Evolutionary conservation across 106 monocot genomes (phyloP), one percentile per base, ranked within the genome.

Genomic region (Xerophyta viscosa): DNA sequence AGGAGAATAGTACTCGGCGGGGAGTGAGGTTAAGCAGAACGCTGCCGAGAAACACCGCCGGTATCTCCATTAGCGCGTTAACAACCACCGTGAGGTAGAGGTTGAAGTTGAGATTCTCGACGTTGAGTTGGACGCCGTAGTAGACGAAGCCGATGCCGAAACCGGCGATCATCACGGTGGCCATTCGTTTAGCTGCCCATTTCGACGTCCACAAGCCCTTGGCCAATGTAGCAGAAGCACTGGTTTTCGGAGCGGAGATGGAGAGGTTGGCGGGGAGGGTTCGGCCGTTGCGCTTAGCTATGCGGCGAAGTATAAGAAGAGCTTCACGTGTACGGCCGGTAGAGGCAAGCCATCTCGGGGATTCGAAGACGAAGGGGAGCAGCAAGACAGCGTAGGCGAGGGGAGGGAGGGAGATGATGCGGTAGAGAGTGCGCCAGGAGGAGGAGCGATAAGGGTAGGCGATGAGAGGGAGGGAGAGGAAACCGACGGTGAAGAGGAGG

Each of bases 111-210:
- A 91, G 63, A 50, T 91, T 91, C 66, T 78, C 85, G 0, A 88
- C 88, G 60, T 88, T 88, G n/a, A 88, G 61, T 44, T 88, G 83
- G 6, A 91, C 65, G 15, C 85, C 90, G 51, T 90, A 90, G 71
- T 91, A 91, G 26, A 91, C 77, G 12, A 91, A 72, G 1, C 90
- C 90, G 26, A 87, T 52, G 0, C 80, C 85, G 18, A 85, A 71
- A 4, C 81, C 80, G 0, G 80, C 66, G 6, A 69, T 11, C 77
- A 85, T 84, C 13, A 80, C 21, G 2, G 68, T 46, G 4, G 61
- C 13, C 31, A 85, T 62, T 22, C 90, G 60, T 47, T 42, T 68
- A 3, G 54, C 30, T 0, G 90, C 90, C 90, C 84, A 85, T 37
- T 37, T 52, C 5, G 71, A 37, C 0, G 77, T 53, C 81, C 84